phyloP scores from a whole-genome alignment of 2,329 filamentous ascomycete species.

The Didymella pinodella region DNA sequence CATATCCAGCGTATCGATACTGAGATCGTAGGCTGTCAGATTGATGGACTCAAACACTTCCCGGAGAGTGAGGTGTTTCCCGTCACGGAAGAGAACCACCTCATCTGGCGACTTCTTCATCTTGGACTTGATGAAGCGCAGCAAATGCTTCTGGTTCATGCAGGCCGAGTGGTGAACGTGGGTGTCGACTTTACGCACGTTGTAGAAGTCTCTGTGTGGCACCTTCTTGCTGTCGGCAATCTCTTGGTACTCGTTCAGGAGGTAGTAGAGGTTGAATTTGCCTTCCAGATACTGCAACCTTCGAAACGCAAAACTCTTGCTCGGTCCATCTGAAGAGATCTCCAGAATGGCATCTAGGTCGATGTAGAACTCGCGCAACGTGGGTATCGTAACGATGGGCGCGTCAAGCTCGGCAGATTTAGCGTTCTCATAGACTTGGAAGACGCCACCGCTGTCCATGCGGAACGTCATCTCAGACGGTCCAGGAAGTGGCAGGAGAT shows the following conservation, averaged over 20 bases:
- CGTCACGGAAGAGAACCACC: slow-evolving; percentile 89
- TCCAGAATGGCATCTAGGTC: slow-evolving; percentile 86
- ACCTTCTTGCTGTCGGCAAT: slow-evolving; percentile 98
- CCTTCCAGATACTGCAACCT: slow-evolving; percentile 94
- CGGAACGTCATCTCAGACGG: slow-evolving; percentile 76
- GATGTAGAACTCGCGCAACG: slow-evolving; percentile 93
- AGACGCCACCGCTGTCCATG: slow-evolving; percentile 85
- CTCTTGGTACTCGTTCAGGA: slow-evolving; percentile 97
- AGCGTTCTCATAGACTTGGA: slow-evolving; percentile 84
- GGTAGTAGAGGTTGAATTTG: slow-evolving; percentile 92
- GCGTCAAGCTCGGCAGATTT: slow-evolving; percentile 67
- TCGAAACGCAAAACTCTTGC: slow-evolving; percentile 96
- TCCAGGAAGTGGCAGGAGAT: slow-evolving; percentile 76
- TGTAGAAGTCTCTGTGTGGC: slow-evolving; percentile 98
- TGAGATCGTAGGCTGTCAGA: slow-evolving; percentile 94
- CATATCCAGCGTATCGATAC: slow-evolving; percentile 99
- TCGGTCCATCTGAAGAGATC: slow-evolving; percentile 93
- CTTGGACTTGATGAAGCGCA: slow-evolving; percentile 99
- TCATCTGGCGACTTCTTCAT: slow-evolving; percentile 99
- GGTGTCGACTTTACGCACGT: slow-evolving; percentile 97
- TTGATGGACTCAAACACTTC: slow-evolving; percentile 99
- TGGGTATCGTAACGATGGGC: slow-evolving; percentile 85
- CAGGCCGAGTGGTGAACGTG: slow-evolving; percentile 99
- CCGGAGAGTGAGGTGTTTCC: slow-evolving; percentile 85
- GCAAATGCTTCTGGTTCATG: slow-evolving; percentile 99